Conservation (phyloP, 2,329 filamentous ascomycete genomes). For the Eurotiales sp. region DNA sequence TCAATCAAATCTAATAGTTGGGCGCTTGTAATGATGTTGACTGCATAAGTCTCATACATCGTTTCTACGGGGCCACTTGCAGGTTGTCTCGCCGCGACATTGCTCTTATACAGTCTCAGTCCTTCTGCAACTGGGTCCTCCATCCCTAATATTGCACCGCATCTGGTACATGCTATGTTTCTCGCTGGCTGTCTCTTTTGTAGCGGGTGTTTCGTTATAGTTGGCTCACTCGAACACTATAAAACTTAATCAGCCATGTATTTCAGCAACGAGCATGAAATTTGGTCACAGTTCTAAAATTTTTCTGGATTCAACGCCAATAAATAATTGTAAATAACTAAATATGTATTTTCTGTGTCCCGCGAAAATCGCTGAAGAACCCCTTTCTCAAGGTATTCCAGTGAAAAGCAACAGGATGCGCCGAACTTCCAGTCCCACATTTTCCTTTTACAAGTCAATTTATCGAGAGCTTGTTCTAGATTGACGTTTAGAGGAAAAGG, state of each 20-base stretch:
- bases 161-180: conserved; percentile 29
- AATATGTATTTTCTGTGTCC: conserved; percentile 9
- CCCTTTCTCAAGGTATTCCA: conserved; percentile 3
- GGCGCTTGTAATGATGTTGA: conserved; percentile 47
- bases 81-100: conserved; percentile 28
- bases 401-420: conserved; percentile 10
- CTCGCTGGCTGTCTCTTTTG: conserved; percentile 20
- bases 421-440: not conserved
- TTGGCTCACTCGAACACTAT: conserved; percentile 16
- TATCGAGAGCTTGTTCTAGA: not conserved
- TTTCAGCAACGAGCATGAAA: not conserved
- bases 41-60: conserved; percentile 29
- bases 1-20: conserved; percentile 56
- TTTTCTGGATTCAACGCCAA: not conserved
- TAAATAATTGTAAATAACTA: too few species aligned
- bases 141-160: conserved; percentile 30
- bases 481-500: conserved; percentile 1
- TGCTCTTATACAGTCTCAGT: conserved; percentile 51
- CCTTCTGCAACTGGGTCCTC: conserved; percentile 43
- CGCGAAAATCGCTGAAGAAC: conserved; percentile 11
- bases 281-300: not conserved
- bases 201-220: conserved; percentile 25
- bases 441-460: conserved; percentile 2
- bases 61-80: conserved; percentile 14
- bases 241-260: not conserved